Percentiles rank a stretch among this genome's conserved stretches.
These are phyloP conservation scores for Fusarium metavorans DNA, from an alignment of 2,329 filamentous ascomycete species.

Conservation along the genomic window DNA sequence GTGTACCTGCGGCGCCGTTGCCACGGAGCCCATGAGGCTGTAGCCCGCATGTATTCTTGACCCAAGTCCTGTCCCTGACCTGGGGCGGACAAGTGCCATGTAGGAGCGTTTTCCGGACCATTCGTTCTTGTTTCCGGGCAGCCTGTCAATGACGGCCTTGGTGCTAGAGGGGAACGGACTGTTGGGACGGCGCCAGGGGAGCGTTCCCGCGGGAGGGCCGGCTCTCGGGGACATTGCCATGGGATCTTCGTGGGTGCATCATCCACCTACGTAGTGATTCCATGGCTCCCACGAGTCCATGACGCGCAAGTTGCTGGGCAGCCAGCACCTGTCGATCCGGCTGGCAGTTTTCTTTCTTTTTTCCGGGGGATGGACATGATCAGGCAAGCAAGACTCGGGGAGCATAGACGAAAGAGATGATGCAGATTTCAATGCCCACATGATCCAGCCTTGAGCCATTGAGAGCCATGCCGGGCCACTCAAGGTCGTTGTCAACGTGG, in stretches of 20 bases:
- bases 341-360: neutral
- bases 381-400: neutral
- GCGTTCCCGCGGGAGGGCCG: slow-evolving; percentile 12
- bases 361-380: neutral
- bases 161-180: slow-evolving; percentile 24
- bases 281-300: slow-evolving; percentile 6
- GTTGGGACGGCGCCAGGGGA: slow-evolving; percentile 27
- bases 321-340: neutral
- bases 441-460: slow-evolving; percentile 16
- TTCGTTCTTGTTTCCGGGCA: slow-evolving; percentile 36
- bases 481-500: slow-evolving; percentile 36
- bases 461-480: slow-evolving; percentile 25
- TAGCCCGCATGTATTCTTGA: slow-evolving; percentile 26
- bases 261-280: slow-evolving; percentile 10
- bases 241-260: neutral
- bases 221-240: slow-evolving; percentile 20
- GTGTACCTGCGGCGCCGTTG: slow-evolving; percentile 19
- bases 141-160: slow-evolving; percentile 29
- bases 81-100: slow-evolving; percentile 21
- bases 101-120: slow-evolving; percentile 32
- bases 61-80: slow-evolving; percentile 22
- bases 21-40: slow-evolving; percentile 21
- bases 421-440: neutral
- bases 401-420: neutral
- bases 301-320: neutral